A percentile compares a stretch with the other conserved stretches of the same genome.
phyloP scores from a whole-genome alignment of 2,329 filamentous ascomycete genomes.

The Fusarium tanahbumbuense region DNA sequence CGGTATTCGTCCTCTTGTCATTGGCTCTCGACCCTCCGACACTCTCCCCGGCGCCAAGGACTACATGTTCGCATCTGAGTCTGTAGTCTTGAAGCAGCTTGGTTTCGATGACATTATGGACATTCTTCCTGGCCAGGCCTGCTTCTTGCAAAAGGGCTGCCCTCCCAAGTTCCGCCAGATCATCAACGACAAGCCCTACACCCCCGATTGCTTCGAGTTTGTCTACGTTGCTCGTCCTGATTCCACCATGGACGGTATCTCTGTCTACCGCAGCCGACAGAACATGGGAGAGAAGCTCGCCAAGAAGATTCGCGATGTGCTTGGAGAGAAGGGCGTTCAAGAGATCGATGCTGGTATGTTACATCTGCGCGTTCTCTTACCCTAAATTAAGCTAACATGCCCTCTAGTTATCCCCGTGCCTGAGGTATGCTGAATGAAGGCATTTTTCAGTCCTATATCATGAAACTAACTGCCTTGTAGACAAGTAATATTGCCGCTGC shows the following conservation, averaged over 20 bases:
- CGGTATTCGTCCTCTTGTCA: constrained; percentile 83
- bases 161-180: constrained; percentile 82
- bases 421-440: constrained; percentile 45
- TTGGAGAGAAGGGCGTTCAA: constrained; percentile 76
- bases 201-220: constrained; percentile 68
- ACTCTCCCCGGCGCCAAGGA: constrained; percentile 74
- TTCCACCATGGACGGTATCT: constrained; percentile 86
- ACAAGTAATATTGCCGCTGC: constrained; percentile 86
- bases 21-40: constrained; percentile 78
- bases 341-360: constrained; percentile 75
- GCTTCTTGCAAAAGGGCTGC: constrained; percentile 84
- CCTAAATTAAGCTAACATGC: constrained; percentile 13
- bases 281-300: constrained; percentile 89
- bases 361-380: neutral
- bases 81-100: constrained; percentile 82
- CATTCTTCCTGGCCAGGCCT: constrained; percentile 84
- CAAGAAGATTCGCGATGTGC: constrained; percentile 72
- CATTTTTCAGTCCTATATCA: neutral
- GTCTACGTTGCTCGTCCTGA: constrained; percentile 90
- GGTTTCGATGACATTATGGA: constrained; percentile 82
- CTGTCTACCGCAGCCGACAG: constrained; percentile 83
- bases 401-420: constrained; percentile 62
- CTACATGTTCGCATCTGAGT: constrained; percentile 93
- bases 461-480: constrained; percentile 50
- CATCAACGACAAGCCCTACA: constrained; percentile 73